These are phyloP conservation scores for Yamadazyma dushanensis DNA, from an alignment of 1,139 yeast genomes.

Conservation along the genomic window DNA sequence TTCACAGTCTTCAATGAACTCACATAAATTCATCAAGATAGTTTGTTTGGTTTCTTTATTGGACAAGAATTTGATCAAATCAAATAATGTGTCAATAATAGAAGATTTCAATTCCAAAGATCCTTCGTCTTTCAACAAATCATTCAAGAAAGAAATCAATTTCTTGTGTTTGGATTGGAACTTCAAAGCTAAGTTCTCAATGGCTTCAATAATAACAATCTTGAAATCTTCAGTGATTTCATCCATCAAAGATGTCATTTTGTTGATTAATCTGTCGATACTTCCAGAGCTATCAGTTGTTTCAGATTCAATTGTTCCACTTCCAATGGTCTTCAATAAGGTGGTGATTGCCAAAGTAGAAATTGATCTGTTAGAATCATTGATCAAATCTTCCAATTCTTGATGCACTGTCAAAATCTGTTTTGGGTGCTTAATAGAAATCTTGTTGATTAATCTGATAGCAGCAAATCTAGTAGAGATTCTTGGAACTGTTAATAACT, in stretches of 20 bases:
- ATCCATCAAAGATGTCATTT: slow-evolving; percentile 85
- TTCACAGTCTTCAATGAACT: slow-evolving; percentile 97
- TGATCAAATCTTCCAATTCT: slow-evolving; percentile 83
- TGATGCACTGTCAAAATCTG: slow-evolving; percentile 66
- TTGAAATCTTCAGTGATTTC: slow-evolving; percentile 96
- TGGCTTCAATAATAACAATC: slow-evolving; percentile 91
- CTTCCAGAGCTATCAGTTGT: slow-evolving; percentile 52
- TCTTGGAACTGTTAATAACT: slow-evolving; percentile 83
- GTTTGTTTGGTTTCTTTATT: slow-evolving; percentile 70
- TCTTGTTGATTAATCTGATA: slow-evolving; percentile 81
- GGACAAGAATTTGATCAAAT: slow-evolving; percentile 84
- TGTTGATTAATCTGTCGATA: slow-evolving; percentile 85
- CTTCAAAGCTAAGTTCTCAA: slow-evolving; percentile 86
- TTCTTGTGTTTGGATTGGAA: slow-evolving; percentile 89
- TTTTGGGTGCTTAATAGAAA: slow-evolving; percentile 81
- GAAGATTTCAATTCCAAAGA: slow-evolving; percentile 81
- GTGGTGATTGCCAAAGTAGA: slow-evolving; percentile 99
- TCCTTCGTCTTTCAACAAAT: slow-evolving; percentile 88
- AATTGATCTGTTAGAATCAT: slow-evolving; percentile 85
- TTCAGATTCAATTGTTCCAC: slow-evolving; percentile 44
- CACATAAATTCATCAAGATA: slow-evolving; percentile 89
- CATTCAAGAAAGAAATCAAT: slow-evolving; percentile 80
- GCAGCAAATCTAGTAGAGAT: slow-evolving; percentile 92
- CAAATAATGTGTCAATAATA: slow-evolving; percentile 87
- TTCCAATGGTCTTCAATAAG: slow-evolving; percentile 89